Base-by-base conservation (phyloP, 2,329 filamentous ascomycete genomes). In the Microsporum audouinii region DNA sequence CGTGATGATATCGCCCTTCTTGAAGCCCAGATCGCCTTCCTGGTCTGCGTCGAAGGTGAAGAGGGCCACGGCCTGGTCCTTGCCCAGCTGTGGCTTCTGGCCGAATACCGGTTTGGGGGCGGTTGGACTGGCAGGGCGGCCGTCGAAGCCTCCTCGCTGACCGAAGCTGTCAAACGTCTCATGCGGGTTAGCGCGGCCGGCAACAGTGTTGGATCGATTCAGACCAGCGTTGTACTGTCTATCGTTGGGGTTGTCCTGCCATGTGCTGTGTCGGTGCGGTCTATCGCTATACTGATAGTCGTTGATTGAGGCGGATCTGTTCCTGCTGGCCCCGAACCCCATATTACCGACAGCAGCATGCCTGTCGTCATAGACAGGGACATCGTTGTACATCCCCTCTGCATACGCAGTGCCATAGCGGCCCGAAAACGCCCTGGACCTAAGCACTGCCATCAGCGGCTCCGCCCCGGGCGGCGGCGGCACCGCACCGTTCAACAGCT, bases 11-110 rank as follows among this genome's bases (percentile, higher is more conserved):
- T 99, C 94, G 23, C 94, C 94, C 80, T 99, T 99, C 78, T 95
- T 96, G 77, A 99, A 99, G 0, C 87, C 89, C 61, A 97, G 73
- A 72, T 99, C 92, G 3, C 92, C 92, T 0, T 90, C 85, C 73
- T 96, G 91, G 69, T 96, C 92, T 0, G 91, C 87, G 65, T 97
- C 92, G 71, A 99, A 99, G 1, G 89, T 96, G 75, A 88, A 97
- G 64, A 96, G 80, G 1, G 94, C 94, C 23, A 96, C 80, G 0
- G 91, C 94, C 75, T 97, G 89, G 67, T 96, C 91, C 68, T 14
- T 69, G 64, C 41, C 51, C 3, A 77, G 58, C n/a, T 68, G 71
- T 17, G 71, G 71, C 63, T 72, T 75, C 59, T 80, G 76, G 27
- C 73, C 76, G 66, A 96, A 95, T 59, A 89, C 85, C 0, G 92